Evolutionary conservation across 106 monocot species (phyloP), one percentile per base, ranked within the genome.

Genomic region (Apostasia shenzhenica): DNA sequence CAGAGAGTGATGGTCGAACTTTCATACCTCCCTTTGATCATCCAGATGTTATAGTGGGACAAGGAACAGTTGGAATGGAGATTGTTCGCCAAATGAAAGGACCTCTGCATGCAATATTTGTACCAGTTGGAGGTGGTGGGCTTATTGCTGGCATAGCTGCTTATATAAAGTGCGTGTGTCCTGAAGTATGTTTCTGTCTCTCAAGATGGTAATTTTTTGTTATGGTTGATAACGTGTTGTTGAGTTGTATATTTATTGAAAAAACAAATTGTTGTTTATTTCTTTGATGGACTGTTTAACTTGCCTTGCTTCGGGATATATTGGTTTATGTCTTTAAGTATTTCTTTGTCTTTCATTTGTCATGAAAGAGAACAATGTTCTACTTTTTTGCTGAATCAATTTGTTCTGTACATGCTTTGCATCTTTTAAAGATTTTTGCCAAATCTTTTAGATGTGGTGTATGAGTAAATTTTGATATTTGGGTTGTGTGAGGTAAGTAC

Each of bases 51-150:
- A 90, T 99, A 46, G 50, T 76, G 7, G 99, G 99, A 3, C 99
- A 99, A 55, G 99, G 99, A 44, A 99, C 99, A 3, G 78, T 99
- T 38, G 99, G 99, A 26, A 86, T 93, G 99, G 99, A 99, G 67
- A 99, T 99, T 51, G 54, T 93, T 68, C 87, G 85, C 40, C 99
- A 99, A 47, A 48, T 83, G 45, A 80, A 81, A 77, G 85, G 81
- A 11, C 90, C 90, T 51, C 41, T 90, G 41, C 93, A 99, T 77
- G 99, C 93, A 14, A 84, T 99, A 37, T 99, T 99, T 75, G 90
- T 99, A 44, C 99, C 99, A 55, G 93, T 99, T 69, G 99, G 99
- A 81, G 99, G 99, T 81, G 99, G 99, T 45, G 99, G 99, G 14
- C 76, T 99, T 10, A 93, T 99, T 66, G 92, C 99, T 60, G 99